Conservation (phyloP, 805 yeast species). For the Saccharomycopsis microspora region DNA sequence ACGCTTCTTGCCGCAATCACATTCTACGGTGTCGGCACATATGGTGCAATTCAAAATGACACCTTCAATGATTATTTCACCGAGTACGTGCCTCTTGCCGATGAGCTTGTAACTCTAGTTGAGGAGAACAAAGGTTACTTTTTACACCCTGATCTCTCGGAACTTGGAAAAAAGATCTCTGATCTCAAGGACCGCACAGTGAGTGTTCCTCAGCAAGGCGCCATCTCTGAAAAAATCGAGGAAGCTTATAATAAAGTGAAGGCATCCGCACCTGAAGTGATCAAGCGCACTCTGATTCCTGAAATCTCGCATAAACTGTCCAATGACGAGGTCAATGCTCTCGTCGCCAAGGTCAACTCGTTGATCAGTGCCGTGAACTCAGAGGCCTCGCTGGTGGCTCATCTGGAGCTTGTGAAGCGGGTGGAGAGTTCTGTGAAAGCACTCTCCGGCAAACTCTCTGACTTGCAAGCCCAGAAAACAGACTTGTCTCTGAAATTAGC, state of each 20-base stretch:
- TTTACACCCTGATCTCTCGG: constrained; percentile 23
- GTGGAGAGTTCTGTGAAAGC: constrained; percentile 18
- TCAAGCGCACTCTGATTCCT: neutral
- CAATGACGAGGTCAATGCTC: constrained; percentile 4
- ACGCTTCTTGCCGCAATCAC: constrained; percentile 22
- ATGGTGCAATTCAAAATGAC: constrained; percentile 42
- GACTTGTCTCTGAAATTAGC: constrained; percentile 14
- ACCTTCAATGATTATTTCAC: constrained; percentile 50
- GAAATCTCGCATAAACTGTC: neutral
- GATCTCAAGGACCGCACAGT: constrained; percentile 28
- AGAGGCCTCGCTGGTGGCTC: constrained; percentile 13
- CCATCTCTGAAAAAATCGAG: constrained; percentile 24
- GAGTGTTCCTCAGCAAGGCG: constrained; percentile 29
- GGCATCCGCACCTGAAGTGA: constrained; percentile 6
- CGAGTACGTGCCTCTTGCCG: constrained; percentile 56
- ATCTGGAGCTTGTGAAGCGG: constrained; percentile 18
- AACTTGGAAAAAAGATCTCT: constrained; percentile 27
- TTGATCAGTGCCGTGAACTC: constrained; percentile 6
- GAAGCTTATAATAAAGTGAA: constrained; percentile 17
- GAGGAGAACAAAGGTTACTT: constrained; percentile 24
- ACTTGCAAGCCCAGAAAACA: constrained; percentile 6
- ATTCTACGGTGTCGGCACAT: constrained; percentile 51
- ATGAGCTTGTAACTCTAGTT: constrained; percentile 35
- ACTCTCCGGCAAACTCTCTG: constrained; percentile 17
- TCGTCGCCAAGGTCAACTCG: constrained; percentile 7